phyloP scores from a whole-genome alignment of 306 rosid genomes.

The Phaseolus lunatus region DNA sequence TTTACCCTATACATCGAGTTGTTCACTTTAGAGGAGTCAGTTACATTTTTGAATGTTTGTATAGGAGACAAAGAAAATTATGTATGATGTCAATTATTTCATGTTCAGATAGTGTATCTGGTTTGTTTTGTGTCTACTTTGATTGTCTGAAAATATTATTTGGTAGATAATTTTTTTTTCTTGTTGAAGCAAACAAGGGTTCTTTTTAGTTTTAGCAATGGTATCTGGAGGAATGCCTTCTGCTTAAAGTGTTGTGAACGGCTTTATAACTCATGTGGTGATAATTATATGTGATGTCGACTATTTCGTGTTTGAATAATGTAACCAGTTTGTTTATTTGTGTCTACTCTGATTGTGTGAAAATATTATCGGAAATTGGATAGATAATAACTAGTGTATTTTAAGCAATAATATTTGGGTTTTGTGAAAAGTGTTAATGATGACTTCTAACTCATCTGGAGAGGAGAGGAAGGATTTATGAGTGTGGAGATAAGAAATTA shows the following conservation, averaged over 20 bases:
- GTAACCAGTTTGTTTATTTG: neutral
- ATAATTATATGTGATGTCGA: neutral
- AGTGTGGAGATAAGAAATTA: neutral
- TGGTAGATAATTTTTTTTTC: slow-evolving; percentile 4
- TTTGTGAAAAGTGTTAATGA: neutral
- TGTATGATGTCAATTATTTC: neutral
- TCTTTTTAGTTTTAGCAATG: slow-evolving; percentile 16
- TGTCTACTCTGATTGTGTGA: slow-evolving; percentile 19
- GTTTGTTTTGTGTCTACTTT: neutral
- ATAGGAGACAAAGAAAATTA: neutral
- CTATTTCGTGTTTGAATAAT: neutral
- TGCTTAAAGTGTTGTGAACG: neutral
- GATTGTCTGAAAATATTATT: neutral
- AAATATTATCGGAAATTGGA: neutral
- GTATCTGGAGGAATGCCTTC: neutral
- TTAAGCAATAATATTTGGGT: slow-evolving; percentile 6
- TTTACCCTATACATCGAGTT: neutral
- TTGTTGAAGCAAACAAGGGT: neutral
- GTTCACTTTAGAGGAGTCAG: neutral
- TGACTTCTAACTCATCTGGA: slow-evolving; percentile 8
- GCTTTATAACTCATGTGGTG: neutral
- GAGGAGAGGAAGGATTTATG: neutral
- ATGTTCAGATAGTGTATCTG: neutral
- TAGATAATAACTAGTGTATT: neutral
- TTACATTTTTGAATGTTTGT: neutral